Conservation (phyloP, 2,329 filamentous ascomycete species). For the Ophiostoma ips region DNA sequence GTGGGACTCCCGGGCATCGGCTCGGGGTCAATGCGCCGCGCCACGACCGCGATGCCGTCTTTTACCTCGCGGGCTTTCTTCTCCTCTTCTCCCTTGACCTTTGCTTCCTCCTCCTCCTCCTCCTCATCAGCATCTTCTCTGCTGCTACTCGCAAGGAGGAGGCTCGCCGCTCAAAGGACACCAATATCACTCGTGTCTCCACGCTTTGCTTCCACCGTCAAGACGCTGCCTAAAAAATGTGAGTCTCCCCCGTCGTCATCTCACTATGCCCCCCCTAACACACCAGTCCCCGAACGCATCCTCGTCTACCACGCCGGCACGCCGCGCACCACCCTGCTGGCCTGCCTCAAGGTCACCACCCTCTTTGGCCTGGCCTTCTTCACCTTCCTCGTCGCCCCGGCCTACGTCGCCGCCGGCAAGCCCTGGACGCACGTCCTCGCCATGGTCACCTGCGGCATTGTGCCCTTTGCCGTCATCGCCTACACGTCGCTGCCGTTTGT, state of each 20-base stretch:
- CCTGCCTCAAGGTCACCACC: conserved; percentile 55
- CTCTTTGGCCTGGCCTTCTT: conserved; percentile 57
- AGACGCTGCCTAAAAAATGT: background rate
- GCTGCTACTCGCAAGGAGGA: background rate
- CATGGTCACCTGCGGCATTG: conserved; percentile 43
- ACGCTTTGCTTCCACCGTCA: background rate
- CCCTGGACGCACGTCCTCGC: conserved; percentile 25
- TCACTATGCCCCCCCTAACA: background rate
- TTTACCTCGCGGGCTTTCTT: background rate
- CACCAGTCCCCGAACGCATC: conserved; percentile 35
- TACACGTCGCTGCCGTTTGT: conserved; percentile 59
- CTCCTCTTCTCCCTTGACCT: background rate
- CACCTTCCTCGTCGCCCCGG: conserved; percentile 46
- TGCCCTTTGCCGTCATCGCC: conserved; percentile 51
- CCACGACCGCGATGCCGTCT: background rate
- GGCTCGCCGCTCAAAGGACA: background rate
- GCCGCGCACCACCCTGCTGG: conserved; percentile 51
- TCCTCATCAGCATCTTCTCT: background rate
- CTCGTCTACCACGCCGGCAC: conserved; percentile 67
- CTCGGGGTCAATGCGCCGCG: background rate
- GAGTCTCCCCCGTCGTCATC: background rate
- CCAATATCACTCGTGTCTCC: too few species aligned
- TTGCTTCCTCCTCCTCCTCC: background rate
- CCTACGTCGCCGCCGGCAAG: conserved; percentile 31
- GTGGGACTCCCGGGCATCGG: background rate